Evolutionary conservation across 1,139 yeast species (phyloP), one percentile per base, ranked within the genome.

Genomic region (Candida tropicalis): DNA sequence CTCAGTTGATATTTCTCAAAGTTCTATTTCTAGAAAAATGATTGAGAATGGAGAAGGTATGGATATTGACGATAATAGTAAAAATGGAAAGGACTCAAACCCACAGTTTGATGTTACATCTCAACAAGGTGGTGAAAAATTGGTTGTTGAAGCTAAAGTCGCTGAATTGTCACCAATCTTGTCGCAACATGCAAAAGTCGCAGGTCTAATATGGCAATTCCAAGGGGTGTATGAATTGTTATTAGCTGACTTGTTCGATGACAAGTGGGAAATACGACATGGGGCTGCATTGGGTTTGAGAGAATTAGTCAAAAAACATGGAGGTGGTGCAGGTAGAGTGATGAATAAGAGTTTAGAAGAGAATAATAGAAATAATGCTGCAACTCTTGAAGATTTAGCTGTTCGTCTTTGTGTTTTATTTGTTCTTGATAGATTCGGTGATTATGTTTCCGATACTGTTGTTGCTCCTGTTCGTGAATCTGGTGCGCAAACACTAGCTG

Each of bases 381-480:
- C 75, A 28, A 87, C 93, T 46, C 71, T 95, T 31, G 97, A 93
- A 60, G 99, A 95, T 62, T 71, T 93, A 51, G 86, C 96, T 1
- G 90, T 95, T 23, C 77, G 97, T 48, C 62, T 95, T 36, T 77
- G 96, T 59, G 87, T 96, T 11, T 72, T 95, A 16, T 89, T 95
- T 65, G 95, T 97, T 3, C 73, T 93, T 44, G 99, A 95, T 65
- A 70, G 98, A 56, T 95, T 95, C 65, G 99, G 98, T 43, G 99
- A 95, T 66, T 95, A 88, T 62, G 96, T 95, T 31, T 87, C 96
- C 38, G 99, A 95, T 61, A 95, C 96, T 6, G 99, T 95, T 12
- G 96, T 95, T 32, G 99, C 98, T 0, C 99, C 99, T 0, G 98
- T 95, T 3, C 74, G 99, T 56, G 99, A 95, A 66, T 89, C 97